Percentiles rank a stretch among this genome's conserved stretches.
phyloP scores from a whole-genome alignment of 768 basidiomycete species.

The Antrodiella citrinella region DNA sequence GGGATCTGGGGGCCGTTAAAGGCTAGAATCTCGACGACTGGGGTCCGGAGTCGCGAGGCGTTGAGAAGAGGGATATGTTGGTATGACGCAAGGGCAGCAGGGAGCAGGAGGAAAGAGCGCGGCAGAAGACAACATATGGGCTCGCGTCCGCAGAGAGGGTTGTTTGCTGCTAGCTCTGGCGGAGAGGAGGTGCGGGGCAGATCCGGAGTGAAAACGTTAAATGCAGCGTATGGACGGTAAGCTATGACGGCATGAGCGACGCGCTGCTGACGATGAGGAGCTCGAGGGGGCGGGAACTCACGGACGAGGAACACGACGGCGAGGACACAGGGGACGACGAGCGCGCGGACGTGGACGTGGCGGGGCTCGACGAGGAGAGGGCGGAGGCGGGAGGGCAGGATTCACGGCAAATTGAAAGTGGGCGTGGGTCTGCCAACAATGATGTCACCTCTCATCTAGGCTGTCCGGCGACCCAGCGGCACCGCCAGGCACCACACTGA shows the following conservation, averaged over 20 bases:
- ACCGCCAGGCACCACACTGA: too few relatives aligned
- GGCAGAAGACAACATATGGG: too few relatives aligned
- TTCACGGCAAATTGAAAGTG: constrained; percentile 15
- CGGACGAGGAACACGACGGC: constrained; percentile 28
- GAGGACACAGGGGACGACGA: constrained; percentile 30
- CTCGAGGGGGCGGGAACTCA: constrained; percentile 20
- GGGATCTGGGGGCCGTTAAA: constrained; percentile 8
- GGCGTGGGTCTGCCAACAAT: constrained; percentile 18
- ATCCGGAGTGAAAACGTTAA: constrained; percentile 3
- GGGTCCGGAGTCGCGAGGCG: constrained; percentile 1
- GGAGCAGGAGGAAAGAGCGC: too few relatives aligned
- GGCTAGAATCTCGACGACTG: constrained; percentile 12
- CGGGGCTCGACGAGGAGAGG: constrained; percentile 14
- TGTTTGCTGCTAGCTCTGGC: too few relatives aligned
- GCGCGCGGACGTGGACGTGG: constrained; percentile 9
- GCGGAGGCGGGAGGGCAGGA: constrained; percentile 17
- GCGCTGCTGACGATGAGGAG: constrained; percentile 18
- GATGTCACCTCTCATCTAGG: too few relatives aligned
- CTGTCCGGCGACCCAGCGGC: too few relatives aligned
- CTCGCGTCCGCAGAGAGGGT: too few relatives aligned
- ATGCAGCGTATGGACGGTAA: too few relatives aligned
- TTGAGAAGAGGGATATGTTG: too few relatives aligned
- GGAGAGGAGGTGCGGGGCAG: constrained; percentile 10
- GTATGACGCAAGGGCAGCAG: too few relatives aligned
- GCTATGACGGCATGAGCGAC: too few relatives aligned